Base-by-base conservation (phyloP, 2,329 filamentous ascomycete genomes). In the Sporothrix pallida region DNA sequence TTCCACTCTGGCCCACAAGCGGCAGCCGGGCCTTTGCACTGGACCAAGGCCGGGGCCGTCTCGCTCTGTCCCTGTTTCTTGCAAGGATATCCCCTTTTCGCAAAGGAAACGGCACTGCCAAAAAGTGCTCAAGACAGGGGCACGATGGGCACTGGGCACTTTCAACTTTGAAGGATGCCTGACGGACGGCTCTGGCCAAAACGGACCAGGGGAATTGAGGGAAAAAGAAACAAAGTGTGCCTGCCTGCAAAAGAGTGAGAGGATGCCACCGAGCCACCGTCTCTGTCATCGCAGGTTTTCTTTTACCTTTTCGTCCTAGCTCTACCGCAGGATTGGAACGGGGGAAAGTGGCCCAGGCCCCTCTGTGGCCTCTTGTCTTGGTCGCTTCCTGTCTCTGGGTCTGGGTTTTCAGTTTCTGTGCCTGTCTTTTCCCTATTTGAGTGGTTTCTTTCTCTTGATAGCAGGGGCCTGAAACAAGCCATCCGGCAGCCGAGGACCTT, bases 1-100 rank as follows among this genome's bases (percentile, higher is more conserved):
- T 58, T 71, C 69, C 69, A 71, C 65, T 63, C 48, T 23, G 67
- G 62, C 60, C 72, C 58, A 69, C 71, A 26, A 31, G 56, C 72
- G 72, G 72, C 72, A 74, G 52, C 48, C 72, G 72, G 72, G 72
- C 68, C 72, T 67, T 50, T 71, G 72, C 72, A 70, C 72, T 73
- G 72, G 68, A 73, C 52, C 72, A 44, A 73, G 72, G 70, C 56
- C 70, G 70, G 70, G 58, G 56, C 70, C 70, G 70, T 54, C 58
- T 69, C 8, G 17, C 46, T 15, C 26, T 17, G 46, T 20, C 48
- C 17, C 48, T 42, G 62, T 54, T 52, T 7, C 17, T 13, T 42
- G 58, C 70, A 72, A 62, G 58, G 70, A 72, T 72, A 10, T 52
- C 17, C 52, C n/a, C 23, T 65, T 23, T 48, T 48, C 12, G 26